Conservation (phyloP, 228 moss, liverwort and hornwort species). For the Sphagnum magellanicum region DNA sequence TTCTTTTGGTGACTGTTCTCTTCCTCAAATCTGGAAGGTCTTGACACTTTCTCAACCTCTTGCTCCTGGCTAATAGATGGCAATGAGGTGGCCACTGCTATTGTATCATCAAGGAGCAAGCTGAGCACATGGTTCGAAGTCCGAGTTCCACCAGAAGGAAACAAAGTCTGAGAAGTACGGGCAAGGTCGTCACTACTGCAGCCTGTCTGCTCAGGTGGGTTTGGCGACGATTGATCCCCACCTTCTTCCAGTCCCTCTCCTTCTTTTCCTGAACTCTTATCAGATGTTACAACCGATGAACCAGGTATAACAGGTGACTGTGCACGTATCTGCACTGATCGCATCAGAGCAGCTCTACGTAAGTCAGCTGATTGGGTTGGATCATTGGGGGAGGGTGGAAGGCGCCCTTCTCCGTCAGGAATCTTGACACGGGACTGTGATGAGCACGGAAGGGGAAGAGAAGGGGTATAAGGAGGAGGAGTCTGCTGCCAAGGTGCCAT, state of each 20-base stretch:
- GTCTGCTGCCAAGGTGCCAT: conserved; percentile 51
- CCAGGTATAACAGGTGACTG: conserved; percentile 52
- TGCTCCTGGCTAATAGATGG: conserved; percentile 37
- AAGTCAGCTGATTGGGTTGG: conserved; percentile 65
- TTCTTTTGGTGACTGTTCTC: conserved; percentile 31
- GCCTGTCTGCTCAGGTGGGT: conserved; percentile 42
- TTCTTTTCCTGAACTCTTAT: conserved; percentile 37
- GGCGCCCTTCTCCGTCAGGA: conserved; percentile 40
- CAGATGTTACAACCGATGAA: conserved; percentile 25
- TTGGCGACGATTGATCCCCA: conserved; percentile 44
- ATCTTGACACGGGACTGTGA: conserved; percentile 38
- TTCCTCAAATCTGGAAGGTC: conserved; percentile 46
- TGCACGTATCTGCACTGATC: conserved; percentile 52
- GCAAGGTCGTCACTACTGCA: conserved; percentile 54
- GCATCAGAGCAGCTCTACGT: conserved; percentile 51
- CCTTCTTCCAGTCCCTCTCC: conserved; percentile 44
- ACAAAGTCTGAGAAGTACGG: conserved; percentile 27
- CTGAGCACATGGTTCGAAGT: conserved; percentile 54
- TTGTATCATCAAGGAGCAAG: conserved; percentile 50
- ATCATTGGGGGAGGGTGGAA: conserved; percentile 56
- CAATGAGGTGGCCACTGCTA: conserved; percentile 44
- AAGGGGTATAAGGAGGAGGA: conserved; percentile 51
- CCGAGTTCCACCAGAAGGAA: conserved; percentile 39
- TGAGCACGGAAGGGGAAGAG: conserved; percentile 48
- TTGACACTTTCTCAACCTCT: conserved; percentile 28